Evolutionary conservation across 306 rosid genomes (phyloP), one percentile per base, ranked within the genome.

Genomic region (Castanopsis chinensis): DNA sequence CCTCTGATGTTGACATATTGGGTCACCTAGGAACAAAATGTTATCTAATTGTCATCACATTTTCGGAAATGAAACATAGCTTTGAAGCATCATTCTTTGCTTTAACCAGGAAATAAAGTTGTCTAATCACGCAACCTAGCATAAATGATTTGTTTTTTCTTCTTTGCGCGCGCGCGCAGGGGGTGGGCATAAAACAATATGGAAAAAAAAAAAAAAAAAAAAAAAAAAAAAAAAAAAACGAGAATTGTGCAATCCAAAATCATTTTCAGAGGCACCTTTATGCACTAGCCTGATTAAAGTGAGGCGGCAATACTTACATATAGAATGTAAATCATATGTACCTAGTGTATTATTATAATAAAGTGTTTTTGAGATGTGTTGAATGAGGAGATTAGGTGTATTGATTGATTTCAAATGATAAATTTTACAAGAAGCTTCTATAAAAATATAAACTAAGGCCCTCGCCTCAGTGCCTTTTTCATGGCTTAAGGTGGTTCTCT

Each of bases 291-390:
- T 41, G 12, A 41, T 41, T 41, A 41, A 8, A 41, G 45, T 41
- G 11, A 41, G 45, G 45, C 0, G 0, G 0, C 11, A 0, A 41
- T 41, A 8, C 45, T 8, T 41, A 41, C 45, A 41, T 0, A 41
- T 8, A 41, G 12, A 41, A 41, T 41, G 45, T 41, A 8, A 41
- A 41, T 41, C 45, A 41, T 41, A 41, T 41, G 45, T 41, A 41
- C 45, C 45, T 41, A 41, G 45, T 41, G 45, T 41, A 41, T 41
- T 41, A 41, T 41, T 41, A 7, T 41, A 41, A 41, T 41, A 11
- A 41, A 41, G 45, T 8, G 12, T 41, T 41, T 8, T 41, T 41
- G 11, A 41, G 0, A 41, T 41, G 45, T 8, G 45, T 41, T 41
- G 12, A 41, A 41, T 41, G 12, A 8, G 45, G 12, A 41, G 7